A percentile compares a stretch with the other conserved stretches of the same genome.
phyloP scores from a whole-genome alignment of 2,329 filamentous ascomycete genomes.

The Neonectria neomacrospora region DNA sequence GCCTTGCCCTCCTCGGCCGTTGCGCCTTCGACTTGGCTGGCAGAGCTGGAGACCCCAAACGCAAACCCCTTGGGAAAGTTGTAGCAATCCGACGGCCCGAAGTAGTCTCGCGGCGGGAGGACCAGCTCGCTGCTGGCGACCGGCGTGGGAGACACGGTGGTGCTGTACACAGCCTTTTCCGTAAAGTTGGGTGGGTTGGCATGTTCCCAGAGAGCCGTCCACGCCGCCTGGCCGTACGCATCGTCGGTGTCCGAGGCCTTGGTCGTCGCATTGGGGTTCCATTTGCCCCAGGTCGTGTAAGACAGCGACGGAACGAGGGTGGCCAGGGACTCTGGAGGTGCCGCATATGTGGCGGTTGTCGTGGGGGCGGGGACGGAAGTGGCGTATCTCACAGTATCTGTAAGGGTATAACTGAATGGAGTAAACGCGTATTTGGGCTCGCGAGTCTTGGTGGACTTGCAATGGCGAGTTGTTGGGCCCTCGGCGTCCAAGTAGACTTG shows the following conservation, averaged over 20 bases:
- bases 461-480: slow-evolving; percentile 46
- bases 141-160: slow-evolving; percentile 65
- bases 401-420: slow-evolving; percentile 47
- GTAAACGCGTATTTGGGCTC: slow-evolving; percentile 45
- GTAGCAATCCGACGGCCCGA: slow-evolving; percentile 59
- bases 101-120: slow-evolving; percentile 64
- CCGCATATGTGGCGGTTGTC: slow-evolving; percentile 46
- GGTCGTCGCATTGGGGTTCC: slow-evolving; percentile 46
- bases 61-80: slow-evolving; percentile 60
- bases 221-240: slow-evolving; percentile 47
- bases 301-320: slow-evolving; percentile 44
- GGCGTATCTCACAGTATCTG: slow-evolving; percentile 48
- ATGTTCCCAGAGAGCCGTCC: slow-evolving; percentile 48
- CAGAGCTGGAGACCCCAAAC: slow-evolving; percentile 61
- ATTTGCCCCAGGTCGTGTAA: slow-evolving; percentile 50
- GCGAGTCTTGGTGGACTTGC: slow-evolving; percentile 30
- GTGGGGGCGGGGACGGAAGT: slow-evolving; percentile 47
- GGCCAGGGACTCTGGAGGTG: slow-evolving; percentile 42
- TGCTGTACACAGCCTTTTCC: slow-evolving; percentile 48
- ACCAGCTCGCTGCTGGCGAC: slow-evolving; percentile 65
- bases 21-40: slow-evolving; percentile 59
- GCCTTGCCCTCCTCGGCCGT: slow-evolving; percentile 56
- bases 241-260: slow-evolving; percentile 45
- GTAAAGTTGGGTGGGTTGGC: slow-evolving; percentile 51
- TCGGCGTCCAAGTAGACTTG: slow-evolving; percentile 42